Evolutionary conservation across 768 basidiomycete species (phyloP).

Genomic region (Sarcodon aspratus): DNA sequence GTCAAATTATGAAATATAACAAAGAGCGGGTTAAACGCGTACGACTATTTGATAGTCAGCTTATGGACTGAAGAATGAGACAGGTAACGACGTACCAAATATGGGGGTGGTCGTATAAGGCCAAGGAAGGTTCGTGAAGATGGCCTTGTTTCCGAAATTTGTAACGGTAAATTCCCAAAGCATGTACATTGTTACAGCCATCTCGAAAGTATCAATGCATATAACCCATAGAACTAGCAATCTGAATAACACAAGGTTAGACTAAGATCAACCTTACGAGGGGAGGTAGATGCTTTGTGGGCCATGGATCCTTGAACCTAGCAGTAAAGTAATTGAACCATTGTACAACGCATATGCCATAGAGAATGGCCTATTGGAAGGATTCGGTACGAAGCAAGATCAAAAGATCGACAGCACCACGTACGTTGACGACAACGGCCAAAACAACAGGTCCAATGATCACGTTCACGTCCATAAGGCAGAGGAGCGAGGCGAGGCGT

Average conservation of each 20-base stretch:
- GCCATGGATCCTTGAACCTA: neutral
- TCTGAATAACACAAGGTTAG: neutral
- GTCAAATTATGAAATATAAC: neutral
- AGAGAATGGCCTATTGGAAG: neutral
- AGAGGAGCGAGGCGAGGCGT: no score
- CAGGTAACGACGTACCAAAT: neutral
- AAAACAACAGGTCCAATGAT: neutral
- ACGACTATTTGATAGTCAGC: neutral
- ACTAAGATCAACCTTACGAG: neutral
- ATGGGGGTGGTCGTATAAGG: neutral
- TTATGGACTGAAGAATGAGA: neutral
- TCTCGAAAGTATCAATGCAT: neutral
- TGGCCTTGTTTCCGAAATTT: neutral
- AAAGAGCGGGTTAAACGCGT: neutral
- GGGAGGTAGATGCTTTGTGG: neutral
- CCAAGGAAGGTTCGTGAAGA: neutral
- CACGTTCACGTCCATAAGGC: neutral
- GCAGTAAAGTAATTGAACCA: neutral
- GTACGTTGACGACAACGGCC: neutral
- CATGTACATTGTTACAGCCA: neutral
- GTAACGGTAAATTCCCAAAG: neutral
- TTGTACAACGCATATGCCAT: neutral
- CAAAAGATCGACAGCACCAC: neutral
- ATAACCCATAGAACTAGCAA: slow-evolving; percentile 2
- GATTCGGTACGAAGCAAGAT: neutral